Evolutionary conservation across 352 stramenopile species (phyloP).

Genomic region (Elongisporangium anandrum): DNA sequence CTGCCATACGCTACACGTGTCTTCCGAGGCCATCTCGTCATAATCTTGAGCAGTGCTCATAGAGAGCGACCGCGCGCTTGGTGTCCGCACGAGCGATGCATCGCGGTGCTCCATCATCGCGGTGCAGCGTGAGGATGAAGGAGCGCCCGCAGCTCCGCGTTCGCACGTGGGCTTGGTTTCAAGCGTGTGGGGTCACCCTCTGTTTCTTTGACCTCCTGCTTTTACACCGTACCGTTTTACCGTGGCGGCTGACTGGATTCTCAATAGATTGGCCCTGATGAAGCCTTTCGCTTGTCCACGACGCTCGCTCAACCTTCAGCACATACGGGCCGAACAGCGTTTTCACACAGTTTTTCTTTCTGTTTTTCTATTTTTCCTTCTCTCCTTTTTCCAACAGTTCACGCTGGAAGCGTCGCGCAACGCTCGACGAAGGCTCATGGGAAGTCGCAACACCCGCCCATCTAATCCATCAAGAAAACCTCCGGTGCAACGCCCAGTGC

Average conservation of each 20-base stretch:
- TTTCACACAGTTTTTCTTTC: constrained; percentile 21
- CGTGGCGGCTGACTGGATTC: not conserved
- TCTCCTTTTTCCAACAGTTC: constrained; percentile 7
- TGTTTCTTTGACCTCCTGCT: not conserved
- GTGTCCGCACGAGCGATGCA: not conserved
- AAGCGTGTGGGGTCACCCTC: not conserved
- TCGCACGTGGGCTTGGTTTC: not conserved
- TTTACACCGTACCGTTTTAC: not conserved
- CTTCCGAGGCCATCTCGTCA: not conserved
- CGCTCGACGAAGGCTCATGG: constrained; percentile 14
- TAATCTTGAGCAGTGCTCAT: not conserved
- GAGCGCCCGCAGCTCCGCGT: not conserved
- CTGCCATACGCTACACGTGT: not conserved
- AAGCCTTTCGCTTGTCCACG: not conserved
- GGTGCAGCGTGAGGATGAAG: not conserved
- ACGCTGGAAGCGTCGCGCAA: constrained; percentile 19
- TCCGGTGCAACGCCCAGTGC: constrained; percentile 20
- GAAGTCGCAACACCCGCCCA: no score
- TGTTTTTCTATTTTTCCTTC: constrained; percentile 4
- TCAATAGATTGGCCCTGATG: not conserved
- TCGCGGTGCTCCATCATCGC: not conserved
- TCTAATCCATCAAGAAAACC: constrained; percentile 16
- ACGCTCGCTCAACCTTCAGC: not conserved
- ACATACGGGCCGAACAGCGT: not conserved
- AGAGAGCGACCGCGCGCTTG: not conserved